phyloP scores from a whole-genome alignment of 768 basidiomycete species.

The Naematelia aurantialba region DNA sequence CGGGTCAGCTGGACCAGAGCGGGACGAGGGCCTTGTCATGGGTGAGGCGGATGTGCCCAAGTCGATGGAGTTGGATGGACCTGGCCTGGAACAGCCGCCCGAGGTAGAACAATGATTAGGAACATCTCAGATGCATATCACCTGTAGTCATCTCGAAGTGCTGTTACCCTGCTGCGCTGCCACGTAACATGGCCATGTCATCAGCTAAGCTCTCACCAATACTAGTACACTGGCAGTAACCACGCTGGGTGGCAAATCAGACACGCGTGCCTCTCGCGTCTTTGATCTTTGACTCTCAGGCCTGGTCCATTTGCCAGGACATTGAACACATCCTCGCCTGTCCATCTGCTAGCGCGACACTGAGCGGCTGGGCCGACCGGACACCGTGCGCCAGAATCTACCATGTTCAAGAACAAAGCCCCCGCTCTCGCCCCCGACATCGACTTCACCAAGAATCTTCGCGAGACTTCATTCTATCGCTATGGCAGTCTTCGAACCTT shows the following conservation, averaged over 20 bases:
- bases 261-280: no score
- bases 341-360: no score
- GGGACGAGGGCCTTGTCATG: conserved; percentile 27
- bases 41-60: conserved; percentile 27
- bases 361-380: neutral
- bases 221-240: no score
- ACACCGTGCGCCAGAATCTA: neutral
- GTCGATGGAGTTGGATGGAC: conserved; percentile 21
- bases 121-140: no score
- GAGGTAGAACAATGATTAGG: neutral
- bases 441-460: conserved; percentile 44
- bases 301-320: no score
- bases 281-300: no score
- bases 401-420: conserved; percentile 42
- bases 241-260: no score
- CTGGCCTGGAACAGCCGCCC: neutral
- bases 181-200: no score
- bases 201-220: no score
- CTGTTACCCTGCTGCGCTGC: no score
- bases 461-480: conserved; percentile 44
- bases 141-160: no score
- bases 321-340: no score
- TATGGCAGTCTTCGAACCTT: conserved; percentile 47
- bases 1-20: neutral
- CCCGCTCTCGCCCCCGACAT: conserved; percentile 24